Conservation (phyloP, 2,329 filamentous ascomycete genomes). For the Fusarium guadeloupense region DNA sequence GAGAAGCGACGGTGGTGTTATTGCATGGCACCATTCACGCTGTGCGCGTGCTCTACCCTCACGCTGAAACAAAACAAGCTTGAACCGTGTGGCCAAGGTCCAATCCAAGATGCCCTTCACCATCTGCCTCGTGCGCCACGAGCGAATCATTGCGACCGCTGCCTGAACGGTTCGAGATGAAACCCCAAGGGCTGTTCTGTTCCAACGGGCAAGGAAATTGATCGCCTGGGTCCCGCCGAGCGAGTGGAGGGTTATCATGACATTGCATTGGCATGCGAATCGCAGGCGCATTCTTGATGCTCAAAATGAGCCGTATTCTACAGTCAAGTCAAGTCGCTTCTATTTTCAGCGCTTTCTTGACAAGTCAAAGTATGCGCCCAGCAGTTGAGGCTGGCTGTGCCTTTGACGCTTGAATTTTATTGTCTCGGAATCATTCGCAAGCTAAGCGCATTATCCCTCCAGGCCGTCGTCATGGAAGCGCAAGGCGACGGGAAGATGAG, state of each 20-base stretch:
- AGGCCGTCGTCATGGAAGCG: conserved; percentile 10
- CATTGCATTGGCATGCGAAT: conserved; percentile 28
- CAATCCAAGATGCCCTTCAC: conserved; percentile 32
- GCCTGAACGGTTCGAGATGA: conserved; percentile 36
- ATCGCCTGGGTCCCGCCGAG: conserved; percentile 30
- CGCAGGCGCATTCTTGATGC: not conserved
- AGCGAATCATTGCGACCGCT: conserved; percentile 32
- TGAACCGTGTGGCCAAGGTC: conserved; percentile 38
- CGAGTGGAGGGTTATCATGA: conserved; percentile 34
- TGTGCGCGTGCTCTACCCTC: conserved; percentile 35
- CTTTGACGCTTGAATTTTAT: conserved; percentile 14
- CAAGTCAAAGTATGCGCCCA: conserved; percentile 8
- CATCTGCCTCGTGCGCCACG: conserved; percentile 25
- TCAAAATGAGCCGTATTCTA: not conserved
- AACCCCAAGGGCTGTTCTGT: conserved; percentile 30
- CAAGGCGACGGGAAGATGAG: conserved; percentile 1
- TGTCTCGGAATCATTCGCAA: conserved; percentile 29
- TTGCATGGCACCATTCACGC: conserved; percentile 31
- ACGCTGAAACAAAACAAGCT: conserved; percentile 44
- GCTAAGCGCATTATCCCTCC: conserved; percentile 30
- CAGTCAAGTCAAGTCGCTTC: not conserved
- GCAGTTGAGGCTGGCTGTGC: conserved; percentile 10
- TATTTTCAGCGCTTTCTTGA: conserved; percentile 6
- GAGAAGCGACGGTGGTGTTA: conserved; percentile 11
- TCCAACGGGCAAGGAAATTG: conserved; percentile 28